A percentile compares a stretch with the other conserved stretches of the same genome.
These are phyloP conservation scores for Russula emetica DNA, from an alignment of 768 basidiomycete genomes.

Conservation along the genomic window DNA sequence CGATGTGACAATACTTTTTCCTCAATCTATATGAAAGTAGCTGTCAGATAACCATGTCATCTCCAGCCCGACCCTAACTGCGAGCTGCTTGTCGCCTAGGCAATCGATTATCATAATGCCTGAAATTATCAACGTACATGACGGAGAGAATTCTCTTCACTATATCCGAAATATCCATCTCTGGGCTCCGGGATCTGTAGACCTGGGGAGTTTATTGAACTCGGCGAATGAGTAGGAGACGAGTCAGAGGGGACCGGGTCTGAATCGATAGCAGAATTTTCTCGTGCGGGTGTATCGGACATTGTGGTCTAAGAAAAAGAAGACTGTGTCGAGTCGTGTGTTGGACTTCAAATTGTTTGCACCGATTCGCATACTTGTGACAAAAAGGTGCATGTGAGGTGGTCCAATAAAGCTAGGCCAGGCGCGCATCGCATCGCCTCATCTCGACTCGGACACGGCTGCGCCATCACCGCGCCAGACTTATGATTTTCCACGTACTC, in stretches of 20 bases:
- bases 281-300: not conserved
- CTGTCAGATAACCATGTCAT: conserved; percentile 7
- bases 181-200: conserved; percentile 47
- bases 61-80: not conserved
- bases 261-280: not conserved
- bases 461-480: no score
- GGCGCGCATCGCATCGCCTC: no score
- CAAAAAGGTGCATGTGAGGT: no score
- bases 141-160: conserved; percentile 70
- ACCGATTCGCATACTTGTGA: no score
- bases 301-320: not conserved
- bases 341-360: no score
- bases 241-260: not conserved
- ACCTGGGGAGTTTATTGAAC: conserved; percentile 29
- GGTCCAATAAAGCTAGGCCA: no score
- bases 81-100: not conserved
- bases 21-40: conserved; percentile 50
- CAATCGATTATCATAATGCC: not conserved
- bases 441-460: no score
- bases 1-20: conserved; percentile 68
- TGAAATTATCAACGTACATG: conserved; percentile 49
- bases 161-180: conserved; percentile 77
- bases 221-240: not conserved
- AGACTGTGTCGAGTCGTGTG: no score
- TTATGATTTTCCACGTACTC: no score